Evolutionary conservation across 73 alveolate species (phyloP), one percentile per base, ranked within the genome.

Genomic region (Loxodes magnus): DNA sequence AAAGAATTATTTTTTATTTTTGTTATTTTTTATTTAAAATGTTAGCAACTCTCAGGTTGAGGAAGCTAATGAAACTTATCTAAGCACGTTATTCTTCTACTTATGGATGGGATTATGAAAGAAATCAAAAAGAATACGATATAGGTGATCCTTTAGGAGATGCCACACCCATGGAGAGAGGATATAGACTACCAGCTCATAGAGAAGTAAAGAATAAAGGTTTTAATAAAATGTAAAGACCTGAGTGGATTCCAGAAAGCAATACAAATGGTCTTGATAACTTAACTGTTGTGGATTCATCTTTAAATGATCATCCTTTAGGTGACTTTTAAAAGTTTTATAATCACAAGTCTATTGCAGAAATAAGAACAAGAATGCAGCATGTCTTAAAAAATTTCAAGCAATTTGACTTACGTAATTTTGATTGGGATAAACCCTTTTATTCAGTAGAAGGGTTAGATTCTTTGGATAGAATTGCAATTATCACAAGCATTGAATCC

Each of bases 401-500:
- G 43, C 34, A 64, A 30, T 27, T 67, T 42, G 82, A 80, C 52
- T 35, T 80, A 25, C 65, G 56, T 42, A 59, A 9, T 0, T 43
- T 80, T 12, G 70, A 80, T 50, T 80, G 88, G 88, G 54, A 74
- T 48, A 62, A 50, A 23, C 38, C 27, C 21, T 53, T 80, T 3
- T 24, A 25, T 5, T 59, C 52, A 12, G 89, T 56, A 20, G 42
- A 57, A 24, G 87, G 87, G 10, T 35, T 80, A 16, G 94, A 80
- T 59, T 71, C 82, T 12, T 51, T 75, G 31, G 89, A 80, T 27
- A 31, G 60, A 31, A 60, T 77, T 0, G 87, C 94, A 7, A 17
- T 80, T 17, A 16, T 80, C 10, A 80, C 94, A n/a, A 68, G 86
- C 21, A 68, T 80, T 7, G 94, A 80, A 43, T 86, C 74, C 39